Conservation (phyloP, 352 stramenopile genomes). For the Globisporangium polare region DNA sequence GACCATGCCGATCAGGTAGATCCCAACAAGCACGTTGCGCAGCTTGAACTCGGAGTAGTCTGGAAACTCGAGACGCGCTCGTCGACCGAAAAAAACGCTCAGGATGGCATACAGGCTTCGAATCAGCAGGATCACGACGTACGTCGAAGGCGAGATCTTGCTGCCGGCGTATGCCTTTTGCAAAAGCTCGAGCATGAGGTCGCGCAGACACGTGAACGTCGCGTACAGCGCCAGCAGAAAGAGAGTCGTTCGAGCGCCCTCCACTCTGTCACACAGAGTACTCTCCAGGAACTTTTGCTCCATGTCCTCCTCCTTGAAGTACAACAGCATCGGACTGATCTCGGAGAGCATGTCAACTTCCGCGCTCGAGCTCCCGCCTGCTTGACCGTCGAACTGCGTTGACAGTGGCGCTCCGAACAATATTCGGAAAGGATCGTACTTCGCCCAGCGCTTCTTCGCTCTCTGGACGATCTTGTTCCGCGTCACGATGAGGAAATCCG, state of each 20-base stretch:
- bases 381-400: conserved; percentile 22
- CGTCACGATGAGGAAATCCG: conserved; percentile 48
- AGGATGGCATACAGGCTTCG: conserved; percentile 27
- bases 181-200: conserved; percentile 51
- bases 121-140: conserved; percentile 41
- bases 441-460: conserved; percentile 46
- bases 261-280: conserved; percentile 55
- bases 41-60: conserved; percentile 60
- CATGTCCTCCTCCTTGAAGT: conserved; percentile 69
- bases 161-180: conserved; percentile 15
- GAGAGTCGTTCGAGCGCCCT: conserved; percentile 58
- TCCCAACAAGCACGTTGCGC: conserved; percentile 51
- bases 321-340: conserved; percentile 53
- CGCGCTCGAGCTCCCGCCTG: conserved; percentile 27
- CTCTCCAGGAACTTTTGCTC: conserved; percentile 71
- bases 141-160: conserved; percentile 28
- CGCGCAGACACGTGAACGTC: conserved; percentile 62
- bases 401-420: conserved; percentile 45
- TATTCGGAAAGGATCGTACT: conserved; percentile 54
- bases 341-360: conserved; percentile 66
- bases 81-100: conserved; percentile 24
- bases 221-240: conserved; percentile 53
- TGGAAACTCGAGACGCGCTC: conserved; percentile 41
- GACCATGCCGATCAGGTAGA: conserved; percentile 58
- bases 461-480: conserved; percentile 46